Percentiles rank a stretch among this genome's conserved stretches.
These are phyloP conservation scores for Barnettozyma vustinii DNA, from an alignment of 805 yeast species.

Conservation along the genomic window DNA sequence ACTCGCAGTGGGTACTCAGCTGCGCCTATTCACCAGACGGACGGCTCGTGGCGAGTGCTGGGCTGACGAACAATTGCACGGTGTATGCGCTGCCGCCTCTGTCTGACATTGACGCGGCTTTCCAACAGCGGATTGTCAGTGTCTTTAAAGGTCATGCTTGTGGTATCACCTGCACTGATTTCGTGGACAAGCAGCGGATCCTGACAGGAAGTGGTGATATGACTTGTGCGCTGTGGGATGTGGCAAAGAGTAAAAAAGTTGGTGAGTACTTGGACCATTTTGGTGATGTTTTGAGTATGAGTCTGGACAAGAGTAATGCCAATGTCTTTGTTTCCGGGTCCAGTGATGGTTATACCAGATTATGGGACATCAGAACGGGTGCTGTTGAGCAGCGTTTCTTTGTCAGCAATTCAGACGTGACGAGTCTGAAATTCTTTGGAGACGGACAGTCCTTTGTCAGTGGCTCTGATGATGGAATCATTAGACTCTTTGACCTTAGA, in stretches of 20 bases:
- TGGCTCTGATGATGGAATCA: slow-evolving; percentile 75
- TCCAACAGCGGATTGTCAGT: slow-evolving; percentile 40
- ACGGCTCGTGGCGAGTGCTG: slow-evolving; percentile 69
- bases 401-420: slow-evolving; percentile 60
- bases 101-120: slow-evolving; percentile 24
- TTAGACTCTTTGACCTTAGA: slow-evolving; percentile 69
- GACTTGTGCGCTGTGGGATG: slow-evolving; percentile 78
- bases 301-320: slow-evolving; percentile 23
- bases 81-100: slow-evolving; percentile 43
- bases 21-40: slow-evolving; percentile 71
- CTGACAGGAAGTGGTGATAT: slow-evolving; percentile 79
- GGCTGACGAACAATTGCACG: slow-evolving; percentile 74
- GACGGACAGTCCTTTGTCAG: slow-evolving; percentile 65
- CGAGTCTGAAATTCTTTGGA: slow-evolving; percentile 56
- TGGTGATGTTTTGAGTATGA: slow-evolving; percentile 61
- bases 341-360: slow-evolving; percentile 59
- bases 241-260: slow-evolving; percentile 48
- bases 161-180: slow-evolving; percentile 71
- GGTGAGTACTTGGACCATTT: slow-evolving; percentile 59
- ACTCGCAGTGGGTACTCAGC: slow-evolving; percentile 72
- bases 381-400: slow-evolving; percentile 44
- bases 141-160: slow-evolving; percentile 78
- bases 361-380: slow-evolving; percentile 58
- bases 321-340: slow-evolving; percentile 54
- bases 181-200: slow-evolving; percentile 49